Base-by-base conservation (phyloP, 2,329 filamentous ascomycete genomes). In the Penicillium griseofulvum region DNA sequence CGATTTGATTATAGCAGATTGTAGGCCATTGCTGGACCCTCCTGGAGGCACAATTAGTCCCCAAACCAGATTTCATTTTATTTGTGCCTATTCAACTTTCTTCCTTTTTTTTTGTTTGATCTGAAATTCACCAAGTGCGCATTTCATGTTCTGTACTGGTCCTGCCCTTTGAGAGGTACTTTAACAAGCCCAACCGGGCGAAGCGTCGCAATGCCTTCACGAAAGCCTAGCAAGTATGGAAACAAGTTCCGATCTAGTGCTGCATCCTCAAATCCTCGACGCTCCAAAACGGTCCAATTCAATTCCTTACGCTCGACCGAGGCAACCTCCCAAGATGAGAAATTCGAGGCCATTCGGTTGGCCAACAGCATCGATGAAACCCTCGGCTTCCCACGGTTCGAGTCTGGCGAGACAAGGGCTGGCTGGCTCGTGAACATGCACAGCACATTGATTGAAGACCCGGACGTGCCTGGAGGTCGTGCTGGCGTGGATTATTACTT, bases 361-460 rank as follows among this genome's bases (percentile, higher is more conserved):
- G 91, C 91, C 31, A 86, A 96, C 76, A 84, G 82, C 67, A 97
- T 99, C 71, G 95, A 99, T 78, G 94, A 97, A 78, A 83, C 84
- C 59, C 94, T 97, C 86, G 95, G 94, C 50, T 99, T 99, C 73
- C 82, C 87, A 33, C 88, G 93, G 48, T 97, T 92, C 71, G 95
- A 99, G 62, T 87, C 90, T 31, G 94, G 91, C 45, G 85, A 89
- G 70, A 91, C 88, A 76, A 89, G 87, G 70, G 84, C 89, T 47
- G 92, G 95, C 61, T 99, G 94, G 94, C 84, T 99, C 4, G 90
- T 93, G 65, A 99, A 97, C 70, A 90, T 97, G 78, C 90, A 96
- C 71, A 87, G 91, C 37, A 97, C 94, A 0, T 85, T 86, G 12
- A 82, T 99, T 43, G 79, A 96, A 72, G 93, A 97, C 70, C 83